Conservation (phyloP, 2,329 filamentous ascomycete genomes). For the Fusarium temperatum region DNA sequence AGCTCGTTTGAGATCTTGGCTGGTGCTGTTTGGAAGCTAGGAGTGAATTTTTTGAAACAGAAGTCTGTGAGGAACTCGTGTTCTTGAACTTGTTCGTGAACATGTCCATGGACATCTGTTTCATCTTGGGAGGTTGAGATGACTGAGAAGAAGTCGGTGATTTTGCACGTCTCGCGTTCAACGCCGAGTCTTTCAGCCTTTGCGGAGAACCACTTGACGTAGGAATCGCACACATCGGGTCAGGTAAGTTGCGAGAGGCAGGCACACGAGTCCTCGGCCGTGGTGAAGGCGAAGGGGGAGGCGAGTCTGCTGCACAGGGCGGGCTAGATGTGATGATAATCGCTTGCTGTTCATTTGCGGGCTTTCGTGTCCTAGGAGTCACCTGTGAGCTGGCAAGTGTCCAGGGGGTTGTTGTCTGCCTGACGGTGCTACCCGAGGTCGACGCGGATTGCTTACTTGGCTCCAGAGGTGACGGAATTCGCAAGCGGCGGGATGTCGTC, state of each 20-base stretch:
- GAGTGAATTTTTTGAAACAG: neutral
- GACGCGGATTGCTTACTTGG: conserved; percentile 50
- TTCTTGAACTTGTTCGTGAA: conserved; percentile 36
- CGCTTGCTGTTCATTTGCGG: conserved; percentile 45
- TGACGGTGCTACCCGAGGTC: conserved; percentile 35
- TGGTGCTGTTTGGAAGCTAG: neutral
- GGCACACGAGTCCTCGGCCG: conserved; percentile 16
- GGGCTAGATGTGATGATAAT: conserved; percentile 59
- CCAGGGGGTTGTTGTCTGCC: conserved; percentile 45
- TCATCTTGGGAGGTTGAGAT: conserved; percentile 35
- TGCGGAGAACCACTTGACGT: conserved; percentile 30
- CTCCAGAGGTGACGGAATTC: conserved; percentile 40
- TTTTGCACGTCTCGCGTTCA: neutral
- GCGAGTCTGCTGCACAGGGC: conserved; percentile 41
- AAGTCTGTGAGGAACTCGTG: conserved; percentile 3
- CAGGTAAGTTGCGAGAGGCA: conserved; percentile 31
- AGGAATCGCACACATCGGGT: conserved; percentile 40
- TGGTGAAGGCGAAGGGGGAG: conserved; percentile 42
- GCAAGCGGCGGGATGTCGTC: conserved; percentile 28
- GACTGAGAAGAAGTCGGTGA: neutral
- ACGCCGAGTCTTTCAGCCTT: conserved; percentile 20
- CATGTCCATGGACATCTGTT: conserved; percentile 48
- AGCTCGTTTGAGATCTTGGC: neutral
- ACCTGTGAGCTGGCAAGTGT: conserved; percentile 55
- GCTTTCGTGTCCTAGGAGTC: conserved; percentile 49